phyloP scores from a whole-genome alignment of 495 filamentous ascomycete species.

The Talaromyces stipitatus region DNA sequence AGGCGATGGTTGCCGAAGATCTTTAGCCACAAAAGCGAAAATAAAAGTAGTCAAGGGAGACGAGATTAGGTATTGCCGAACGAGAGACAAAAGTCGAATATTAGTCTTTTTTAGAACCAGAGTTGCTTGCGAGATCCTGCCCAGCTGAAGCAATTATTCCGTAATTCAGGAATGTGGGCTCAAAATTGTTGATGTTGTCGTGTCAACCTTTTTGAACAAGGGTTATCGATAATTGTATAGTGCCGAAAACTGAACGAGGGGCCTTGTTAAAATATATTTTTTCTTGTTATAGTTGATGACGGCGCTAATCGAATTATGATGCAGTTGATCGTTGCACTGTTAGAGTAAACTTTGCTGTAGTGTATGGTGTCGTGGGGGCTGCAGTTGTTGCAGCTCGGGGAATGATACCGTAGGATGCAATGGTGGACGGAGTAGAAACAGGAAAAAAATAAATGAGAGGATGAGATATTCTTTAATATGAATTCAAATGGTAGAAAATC shows the following conservation, averaged over 20 bases:
- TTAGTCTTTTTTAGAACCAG: neutral
- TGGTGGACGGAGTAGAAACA: slow-evolving; percentile 9
- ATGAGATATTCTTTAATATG: neutral
- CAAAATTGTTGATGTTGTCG: slow-evolving; percentile 32
- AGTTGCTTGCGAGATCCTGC: slow-evolving; percentile 21
- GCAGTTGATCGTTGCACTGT: slow-evolving; percentile 3
- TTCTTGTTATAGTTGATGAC: slow-evolving; percentile 1
- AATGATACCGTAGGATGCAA: slow-evolving; percentile 18
- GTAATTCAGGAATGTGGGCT: slow-evolving; percentile 8
- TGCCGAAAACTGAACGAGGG: neutral
- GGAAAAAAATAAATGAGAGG: slow-evolving; percentile 15
- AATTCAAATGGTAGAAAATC: neutral
- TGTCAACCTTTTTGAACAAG: slow-evolving; percentile 29
- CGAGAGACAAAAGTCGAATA: neutral
- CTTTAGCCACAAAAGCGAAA: neutral
- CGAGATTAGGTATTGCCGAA: no score
- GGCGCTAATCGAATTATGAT: slow-evolving; percentile 3
- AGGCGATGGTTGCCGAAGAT: neutral
- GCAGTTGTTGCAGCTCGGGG: neutral
- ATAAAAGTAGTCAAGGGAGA: no score
- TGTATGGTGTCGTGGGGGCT: slow-evolving; percentile 4
- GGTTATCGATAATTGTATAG: slow-evolving; percentile 6
- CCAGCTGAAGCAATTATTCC: slow-evolving; percentile 25
- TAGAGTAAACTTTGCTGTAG: neutral
- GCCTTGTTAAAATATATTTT: no score